phyloP scores from a whole-genome alignment of 257 asterid species.

The Solanum appendiculatum region DNA sequence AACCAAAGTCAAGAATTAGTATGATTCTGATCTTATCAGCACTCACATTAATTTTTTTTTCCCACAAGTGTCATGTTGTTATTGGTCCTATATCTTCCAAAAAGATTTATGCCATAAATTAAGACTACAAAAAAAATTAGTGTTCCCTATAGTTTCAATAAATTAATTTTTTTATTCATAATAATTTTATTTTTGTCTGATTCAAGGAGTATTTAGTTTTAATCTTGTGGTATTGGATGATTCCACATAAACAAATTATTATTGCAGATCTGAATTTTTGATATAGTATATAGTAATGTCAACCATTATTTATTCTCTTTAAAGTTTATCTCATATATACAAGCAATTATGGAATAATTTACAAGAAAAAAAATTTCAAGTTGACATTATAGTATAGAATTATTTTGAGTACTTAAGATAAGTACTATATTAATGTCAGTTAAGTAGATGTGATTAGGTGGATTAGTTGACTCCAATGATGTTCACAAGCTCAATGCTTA shows the following conservation, averaged over 20 bases:
- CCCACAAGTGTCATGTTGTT: neutral
- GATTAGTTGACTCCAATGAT: neutral
- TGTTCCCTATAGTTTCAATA: neutral
- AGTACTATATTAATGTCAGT: neutral
- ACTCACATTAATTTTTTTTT: neutral
- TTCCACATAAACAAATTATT: neutral
- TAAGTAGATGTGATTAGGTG: neutral
- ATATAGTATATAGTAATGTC: neutral
- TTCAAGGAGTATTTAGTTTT: neutral
- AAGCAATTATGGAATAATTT: neutral
- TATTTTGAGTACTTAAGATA: neutral
- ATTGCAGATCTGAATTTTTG: neutral
- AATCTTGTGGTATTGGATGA: neutral
- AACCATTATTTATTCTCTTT: neutral
- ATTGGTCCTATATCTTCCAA: neutral
- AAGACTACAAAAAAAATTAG: neutral
- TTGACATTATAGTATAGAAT: neutral
- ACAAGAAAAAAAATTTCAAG: neutral
- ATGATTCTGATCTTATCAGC: neutral
- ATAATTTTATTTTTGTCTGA: neutral
- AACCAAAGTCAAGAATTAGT: neutral
- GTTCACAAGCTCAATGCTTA: neutral
- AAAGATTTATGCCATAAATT: conserved; percentile 8
- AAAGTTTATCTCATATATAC: neutral
- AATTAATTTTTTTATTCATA: neutral